Base-by-base conservation (phyloP, 306 rosid genomes). In the Begonia fuchsioides region DNA sequence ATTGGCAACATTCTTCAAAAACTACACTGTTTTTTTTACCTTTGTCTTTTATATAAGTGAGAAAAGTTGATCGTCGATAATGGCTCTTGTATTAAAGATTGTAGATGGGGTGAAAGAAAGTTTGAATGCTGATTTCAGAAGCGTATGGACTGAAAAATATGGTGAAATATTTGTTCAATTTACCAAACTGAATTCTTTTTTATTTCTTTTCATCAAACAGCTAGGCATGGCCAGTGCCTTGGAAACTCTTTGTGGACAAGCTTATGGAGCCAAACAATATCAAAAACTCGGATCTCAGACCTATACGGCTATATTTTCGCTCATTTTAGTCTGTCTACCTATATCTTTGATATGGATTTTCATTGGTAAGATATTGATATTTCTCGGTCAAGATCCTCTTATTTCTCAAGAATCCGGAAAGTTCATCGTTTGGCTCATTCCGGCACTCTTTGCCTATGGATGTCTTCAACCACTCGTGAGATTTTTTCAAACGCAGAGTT, bases 371-470 rank as follows among this genome's bases (percentile, higher is more conserved):
- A 44, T 81, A 59, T 71, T 81, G 44, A 19, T 69, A 53, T 68
- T 61, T 47, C 35, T 71, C 11, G 84, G 84, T 17, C 90, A 76
- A 63, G 90, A 76, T 62, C 77, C 90, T 74, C 57, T 60, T 9
- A 81, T 81, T 57, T 63, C 90, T 9, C 66, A 53, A 2, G 84
- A 76, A 71, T 84, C 84, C 15, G 84, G 81, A 1, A 71, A 50
- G 50, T 73, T 81, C 67, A 43, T 44, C 16, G 52, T 56, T 2
- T 76, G 81, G 81, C 84, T 80, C 55, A 8, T 76, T 57, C 90
- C 81, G 9, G 68, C 70, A 15, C 75, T 76, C 57, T 63, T 81
- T 47, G 90, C 79, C 13, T 54, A 47, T 50, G 84, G 77, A 47
- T 17, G 63, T 50, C 56, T 76, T 17, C 77, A 74, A 43, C 75